Base-by-base conservation (phyloP, 1,284 basidiomycete genomes). In the Ceratobasidium sp. region DNA sequence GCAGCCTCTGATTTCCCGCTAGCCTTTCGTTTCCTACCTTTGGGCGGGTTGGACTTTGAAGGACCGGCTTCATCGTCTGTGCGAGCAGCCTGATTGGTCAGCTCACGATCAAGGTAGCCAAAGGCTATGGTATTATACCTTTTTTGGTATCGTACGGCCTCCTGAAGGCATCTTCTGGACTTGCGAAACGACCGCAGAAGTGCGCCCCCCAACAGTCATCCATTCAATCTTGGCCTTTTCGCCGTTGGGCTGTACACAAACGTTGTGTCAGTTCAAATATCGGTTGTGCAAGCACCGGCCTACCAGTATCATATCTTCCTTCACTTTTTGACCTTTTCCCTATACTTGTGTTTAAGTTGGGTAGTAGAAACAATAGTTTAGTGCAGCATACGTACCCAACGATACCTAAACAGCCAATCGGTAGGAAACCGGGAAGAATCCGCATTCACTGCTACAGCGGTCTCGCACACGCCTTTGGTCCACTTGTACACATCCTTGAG, bases 151-250 rank as follows among this genome's bases (percentile, higher is more conserved):
- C 4, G 45, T 34, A 5, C 62, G 62, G 10, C 62, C 62, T 53
- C 48, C 62, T 5, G 28, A 12, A 23, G 62, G 62, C 62, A 65
- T 65, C 23, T 36, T 65, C 77, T 93, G 92, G 1, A 94, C 82
- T 78, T 92, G 87, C 9, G 80, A 79, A 1, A 93, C 88, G 74
- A 88, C 89, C 2, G 92, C 92, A 0, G 90, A 91, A 0, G 93
- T 94, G 16, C 93, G 83, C 0, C 93, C 93, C 3, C 91, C 92
- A 9, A 95, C 90, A 0, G 90, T 92, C 64, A 92, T 79, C 85
- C 89, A 94, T 74, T 87, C 88, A 74, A 95, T 88, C 1, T 89
- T 91, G 0, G 91, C 92, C 1, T 84, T 85, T 60, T 84, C 80
- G 1, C 92, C 93, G 72, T 88, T 86, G 0, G 89, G 88, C 92